Base-by-base conservation (phyloP, 176 grass and related monocot genomes). In the Tillandsia fasciculata region DNA sequence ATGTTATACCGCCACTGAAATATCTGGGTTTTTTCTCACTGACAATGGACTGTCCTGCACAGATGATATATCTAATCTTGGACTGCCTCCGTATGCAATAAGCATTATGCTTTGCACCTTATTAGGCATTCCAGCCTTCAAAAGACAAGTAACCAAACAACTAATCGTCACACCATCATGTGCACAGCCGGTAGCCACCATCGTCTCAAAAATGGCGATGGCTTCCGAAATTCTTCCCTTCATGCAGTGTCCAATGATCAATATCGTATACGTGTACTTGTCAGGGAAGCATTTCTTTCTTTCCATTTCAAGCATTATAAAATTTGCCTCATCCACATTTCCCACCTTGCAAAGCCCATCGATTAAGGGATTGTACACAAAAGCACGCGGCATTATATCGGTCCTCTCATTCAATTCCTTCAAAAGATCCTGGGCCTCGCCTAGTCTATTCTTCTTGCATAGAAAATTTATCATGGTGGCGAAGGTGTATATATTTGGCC, bases 191-290 rank as follows among this genome's bases (percentile, higher is more conserved):
- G 71, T 81, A 77, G 76, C 67, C 70, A 83, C 67, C 94, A 97
- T 97, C 81, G 66, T 87, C 52, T 81, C 70, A 74, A 92, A 93
- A 74, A 92, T 47, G 28, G 70, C 48, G 11, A 93, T 64, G 15
- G 94, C 94, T 75, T 93, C 89, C 48, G 79, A 13, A 72, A 87
- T 90, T 65, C 86, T 92, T 51, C 94, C 87, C 75, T 93, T 97
- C 94, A 92, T 90, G 74, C 89, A 97, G 73, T 92, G 82, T 22
- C 94, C 94, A 64, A 93, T 82, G 29, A 97, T 90, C 71, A 97
- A 65, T 80, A 87, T 97, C 66, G 94, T 97, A 77, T 87, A 97
- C 63, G 83, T 93, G 85, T 87, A 97, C 53, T 92, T 97, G 80
- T 97, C 94, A 50, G 94, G 86, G 69, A 9, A 63, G 57, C 89